These are phyloP conservation scores for Solanum appendiculatum DNA, from an alignment of 257 asterid genomes.

Conservation along the genomic window DNA sequence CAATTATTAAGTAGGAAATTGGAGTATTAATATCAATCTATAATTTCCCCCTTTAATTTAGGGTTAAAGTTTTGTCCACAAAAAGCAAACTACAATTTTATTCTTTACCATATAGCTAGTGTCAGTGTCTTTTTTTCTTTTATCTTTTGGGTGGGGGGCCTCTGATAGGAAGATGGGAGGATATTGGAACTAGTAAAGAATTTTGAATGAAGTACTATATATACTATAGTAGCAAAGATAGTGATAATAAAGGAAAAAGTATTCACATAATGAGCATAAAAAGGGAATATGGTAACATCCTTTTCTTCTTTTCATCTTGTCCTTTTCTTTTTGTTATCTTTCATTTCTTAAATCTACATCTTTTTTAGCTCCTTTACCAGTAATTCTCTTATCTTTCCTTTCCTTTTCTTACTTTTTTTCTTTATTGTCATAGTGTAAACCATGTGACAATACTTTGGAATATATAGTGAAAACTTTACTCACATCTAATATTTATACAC, in stretches of 20 bases:
- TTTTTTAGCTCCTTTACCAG: slow-evolving; percentile 17
- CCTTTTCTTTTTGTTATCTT: slow-evolving; percentile 24
- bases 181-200: not conserved
- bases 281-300: slow-evolving; percentile 12
- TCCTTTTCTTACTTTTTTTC: not conserved
- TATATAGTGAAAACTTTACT: not conserved
- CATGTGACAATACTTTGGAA: slow-evolving; percentile 21
- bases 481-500: not conserved
- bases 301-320: slow-evolving; percentile 14
- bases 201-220: not conserved
- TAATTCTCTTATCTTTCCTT: slow-evolving; percentile 15
- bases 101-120: not conserved
- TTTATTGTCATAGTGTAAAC: slow-evolving; percentile 28
- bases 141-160: not conserved
- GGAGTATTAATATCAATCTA: not conserved
- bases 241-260: not conserved
- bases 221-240: not conserved
- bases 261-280: slow-evolving; percentile 3
- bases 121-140: not conserved
- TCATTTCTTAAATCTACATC: slow-evolving; percentile 1
- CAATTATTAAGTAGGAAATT: not conserved
- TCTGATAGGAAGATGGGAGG: not conserved
- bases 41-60: not conserved
- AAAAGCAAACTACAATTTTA: not conserved
- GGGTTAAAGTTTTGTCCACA: not conserved